Base-by-base conservation (phyloP, 805 yeast species). In the Metschnikowia cubensis region DNA sequence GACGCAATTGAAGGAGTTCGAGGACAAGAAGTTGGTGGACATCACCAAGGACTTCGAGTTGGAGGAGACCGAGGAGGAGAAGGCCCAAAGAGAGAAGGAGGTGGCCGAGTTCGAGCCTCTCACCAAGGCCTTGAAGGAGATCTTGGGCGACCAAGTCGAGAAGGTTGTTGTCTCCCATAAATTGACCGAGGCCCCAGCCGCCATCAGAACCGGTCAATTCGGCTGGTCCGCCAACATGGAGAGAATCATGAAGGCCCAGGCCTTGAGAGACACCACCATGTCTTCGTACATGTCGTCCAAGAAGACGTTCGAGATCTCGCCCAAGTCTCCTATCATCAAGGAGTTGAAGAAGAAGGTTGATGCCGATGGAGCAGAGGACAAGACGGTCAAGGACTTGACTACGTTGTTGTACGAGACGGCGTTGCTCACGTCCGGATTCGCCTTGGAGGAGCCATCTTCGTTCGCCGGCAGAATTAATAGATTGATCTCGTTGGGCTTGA, bases 221-320 rank as follows among this genome's bases (percentile, higher is more conserved):
- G 99, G 99, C 74, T 94, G 99, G 99, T 94, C 99, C 62, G 99
- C 99, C 68, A 94, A 94, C 83, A 94, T 94, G 99, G 99, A 94
- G 83, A 92, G 99, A 87, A 94, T 94, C 83, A 94, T 94, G 99
- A 94, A 94, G 83, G 99, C 99, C 56, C 99, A 94, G 82, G 99
- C 99, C 65, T 81, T 94, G 68, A 90, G 98, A 81, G 99, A 94
- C 76, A 88, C 96, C 64, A 82, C 96, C 64, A 94, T 94, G 99
- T 90, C 98, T 38, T 84, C 97, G 57, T 94, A 94, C 94, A 94
- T 94, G 99, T 87, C 98, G 44, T 94, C 99, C 50, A 94, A 94
- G 90, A 94, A 94, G 86, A 94, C 94, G 69, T 89, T 94, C 67
- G 99, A 94, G 83, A 90, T 94, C 63, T 92, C 98, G 66, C 97